These are phyloP conservation scores for Annulohypoxylon maeteangense DNA, from an alignment of 495 filamentous ascomycete genomes.

Conservation along the genomic window DNA sequence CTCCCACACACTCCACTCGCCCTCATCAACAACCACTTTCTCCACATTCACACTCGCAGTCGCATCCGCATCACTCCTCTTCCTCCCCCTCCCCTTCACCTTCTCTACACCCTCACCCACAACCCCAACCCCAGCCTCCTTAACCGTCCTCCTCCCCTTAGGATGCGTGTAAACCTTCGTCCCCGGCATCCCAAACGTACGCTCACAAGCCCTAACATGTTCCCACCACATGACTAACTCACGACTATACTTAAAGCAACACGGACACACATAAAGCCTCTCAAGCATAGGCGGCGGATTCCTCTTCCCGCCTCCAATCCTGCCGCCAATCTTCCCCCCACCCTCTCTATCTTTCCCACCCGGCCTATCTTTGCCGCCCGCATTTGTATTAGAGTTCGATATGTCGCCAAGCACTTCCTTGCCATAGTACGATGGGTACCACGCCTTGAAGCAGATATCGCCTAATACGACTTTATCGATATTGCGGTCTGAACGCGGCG, in stretches of 20 bases:
- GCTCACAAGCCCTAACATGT: slow-evolving; percentile 58
- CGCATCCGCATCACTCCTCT: slow-evolving; percentile 49
- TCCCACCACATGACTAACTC: slow-evolving; percentile 69
- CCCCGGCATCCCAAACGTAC: slow-evolving; percentile 53
- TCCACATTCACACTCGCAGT: slow-evolving; percentile 50
- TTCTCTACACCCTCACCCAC: neutral
- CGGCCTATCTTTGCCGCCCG: slow-evolving; percentile 31
- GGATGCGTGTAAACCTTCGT: slow-evolving; percentile 62
- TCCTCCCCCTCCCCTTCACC: slow-evolving; percentile 52
- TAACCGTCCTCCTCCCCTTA: slow-evolving; percentile 49
- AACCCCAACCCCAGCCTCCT: slow-evolving; percentile 28
- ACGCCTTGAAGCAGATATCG: slow-evolving; percentile 76
- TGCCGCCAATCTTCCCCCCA: slow-evolving; percentile 31
- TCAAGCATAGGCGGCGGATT: slow-evolving; percentile 58
- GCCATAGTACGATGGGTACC: slow-evolving; percentile 81
- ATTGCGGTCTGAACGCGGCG: slow-evolving; percentile 63
- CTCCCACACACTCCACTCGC: slow-evolving; percentile 78
- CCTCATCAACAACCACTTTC: slow-evolving; percentile 65
- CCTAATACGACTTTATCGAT: slow-evolving; percentile 81
- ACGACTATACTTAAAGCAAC: slow-evolving; percentile 91
- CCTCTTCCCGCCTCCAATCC: slow-evolving; percentile 50
- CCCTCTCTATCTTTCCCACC: slow-evolving; percentile 32
- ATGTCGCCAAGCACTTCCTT: slow-evolving; percentile 74
- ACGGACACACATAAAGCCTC: slow-evolving; percentile 85
- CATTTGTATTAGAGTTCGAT: slow-evolving; percentile 37